Conservation (phyloP, 495 filamentous ascomycete species). For the Hypoxylon fragiforme region DNA sequence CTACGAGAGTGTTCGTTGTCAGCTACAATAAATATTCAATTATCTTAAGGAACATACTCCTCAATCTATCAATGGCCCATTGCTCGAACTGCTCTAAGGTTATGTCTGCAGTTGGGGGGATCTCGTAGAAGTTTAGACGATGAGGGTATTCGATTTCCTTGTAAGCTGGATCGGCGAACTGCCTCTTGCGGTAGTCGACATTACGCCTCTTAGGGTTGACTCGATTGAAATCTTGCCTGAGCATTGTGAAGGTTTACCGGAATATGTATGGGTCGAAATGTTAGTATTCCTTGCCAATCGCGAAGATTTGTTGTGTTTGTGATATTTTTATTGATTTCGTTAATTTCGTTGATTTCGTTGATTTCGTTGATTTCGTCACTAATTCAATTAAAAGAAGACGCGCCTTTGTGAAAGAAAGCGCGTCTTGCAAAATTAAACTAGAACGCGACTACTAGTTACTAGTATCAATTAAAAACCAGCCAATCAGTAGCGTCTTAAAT, state of each 20-base stretch:
- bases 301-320: too few relatives aligned
- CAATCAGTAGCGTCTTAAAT: conserved; percentile 8
- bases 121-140: conserved; percentile 88
- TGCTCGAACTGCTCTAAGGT: conserved; percentile 97
- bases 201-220: conserved; percentile 79
- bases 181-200: conserved; percentile 78
- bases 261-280: background rate
- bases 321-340: too few relatives aligned
- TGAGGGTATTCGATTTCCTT: conserved; percentile 77
- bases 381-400: background rate
- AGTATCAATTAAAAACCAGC: conserved; percentile 26
- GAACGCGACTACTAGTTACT: conserved; percentile 28
- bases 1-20: conserved; percentile 46
- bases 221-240: conserved; percentile 70
- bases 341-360: too few relatives aligned
- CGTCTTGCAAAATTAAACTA: background rate
- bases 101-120: conserved; percentile 89
- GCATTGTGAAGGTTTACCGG: conserved; percentile 57
- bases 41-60: conserved; percentile 52
- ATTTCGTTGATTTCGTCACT: too few relatives aligned
- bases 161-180: conserved; percentile 75
- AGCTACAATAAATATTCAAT: conserved; percentile 1
- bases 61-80: conserved; percentile 95
- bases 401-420: background rate
- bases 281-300: too few relatives aligned